Conservation (phyloP, 2,329 filamentous ascomycete genomes). For the Colletotrichum gigasporum region DNA sequence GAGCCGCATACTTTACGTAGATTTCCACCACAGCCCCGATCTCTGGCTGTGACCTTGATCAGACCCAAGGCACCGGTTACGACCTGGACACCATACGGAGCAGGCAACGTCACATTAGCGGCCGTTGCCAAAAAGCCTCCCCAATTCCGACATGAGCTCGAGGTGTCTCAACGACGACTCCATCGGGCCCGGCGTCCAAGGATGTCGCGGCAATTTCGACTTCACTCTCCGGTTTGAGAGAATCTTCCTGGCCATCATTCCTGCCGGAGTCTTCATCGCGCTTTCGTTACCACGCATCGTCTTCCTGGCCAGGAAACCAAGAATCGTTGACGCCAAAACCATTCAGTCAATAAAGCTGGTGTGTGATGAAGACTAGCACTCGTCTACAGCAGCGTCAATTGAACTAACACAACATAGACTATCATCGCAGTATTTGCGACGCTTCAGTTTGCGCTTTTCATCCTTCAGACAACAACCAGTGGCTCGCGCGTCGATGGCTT, state of each 20-base stretch:
- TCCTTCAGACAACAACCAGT: constrained; percentile 38
- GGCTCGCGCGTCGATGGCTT: constrained; percentile 34
- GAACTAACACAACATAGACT: not conserved
- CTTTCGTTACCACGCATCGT: constrained; percentile 42
- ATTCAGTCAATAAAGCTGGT: constrained; percentile 40
- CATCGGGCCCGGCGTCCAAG: constrained; percentile 48
- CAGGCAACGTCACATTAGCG: not conserved
- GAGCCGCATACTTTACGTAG: not conserved
- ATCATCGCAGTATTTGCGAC: constrained; percentile 38
- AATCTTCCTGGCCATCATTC: constrained; percentile 49
- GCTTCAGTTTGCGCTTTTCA: constrained; percentile 43
- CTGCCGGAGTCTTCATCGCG: constrained; percentile 45
- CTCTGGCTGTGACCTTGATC: no score
- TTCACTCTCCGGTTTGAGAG: constrained; percentile 55
- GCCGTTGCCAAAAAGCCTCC: not conserved
- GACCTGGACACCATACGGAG: no score
- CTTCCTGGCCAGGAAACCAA: constrained; percentile 38
- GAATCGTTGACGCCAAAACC: constrained; percentile 40
- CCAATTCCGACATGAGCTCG: constrained; percentile 24
- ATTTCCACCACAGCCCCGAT: not conserved
- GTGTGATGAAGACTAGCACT: no score
- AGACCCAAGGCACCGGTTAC: no score
- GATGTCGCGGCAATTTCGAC: constrained; percentile 53
- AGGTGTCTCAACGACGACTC: constrained; percentile 41
- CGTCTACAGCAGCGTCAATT: accelerated